Evolutionary conservation across 345 rosid species (phyloP), one percentile per base, ranked within the genome.

Genomic region (Iberis pinnata): DNA sequence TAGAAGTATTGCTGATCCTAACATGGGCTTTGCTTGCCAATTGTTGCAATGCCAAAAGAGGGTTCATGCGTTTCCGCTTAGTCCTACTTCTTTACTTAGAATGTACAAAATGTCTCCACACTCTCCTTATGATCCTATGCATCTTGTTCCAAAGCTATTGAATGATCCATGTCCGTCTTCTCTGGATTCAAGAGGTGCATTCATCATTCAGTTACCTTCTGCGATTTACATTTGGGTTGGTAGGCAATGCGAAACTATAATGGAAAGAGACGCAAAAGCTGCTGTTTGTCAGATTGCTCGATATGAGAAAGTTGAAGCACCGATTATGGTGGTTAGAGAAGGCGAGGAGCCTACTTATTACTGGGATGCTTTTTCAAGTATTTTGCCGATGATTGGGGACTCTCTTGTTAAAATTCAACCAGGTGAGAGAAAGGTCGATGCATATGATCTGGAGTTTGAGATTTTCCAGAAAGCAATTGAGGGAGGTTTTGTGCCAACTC

Each of bases 21-120:
- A 93, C 67, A 86, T 93, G 99, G 99, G 99, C 31, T 93, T 93
- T 60, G 95, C 99, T 56, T 93, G 97, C 77, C 99, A 93, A 78
- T 66, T 93, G 74, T 56, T 93, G 45, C 97, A 93, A 48, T 93
- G 97, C 75, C 99, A 93, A 44, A 93, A 93, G 72, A 80, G 99
- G 75, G 95, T 93, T 56, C 99, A 83, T 69, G 97, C 97, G 2
- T 78, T 83, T 65, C 99, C 99, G 7, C 84, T 93, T 45, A 93
- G 99, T 57, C 99, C 99, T 18, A 93, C 88, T 73, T 93, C 99
- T 8, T 71, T 93, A 59, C 77, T 93, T 48, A 78, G 99, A 64
- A 79, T 88, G 81, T 88, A 88, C 61, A 81, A 88, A 73, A 74
- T 93, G 70, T 88, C 90, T 9, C 97, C 97, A 5, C 99, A 93